Percentiles rank a stretch among this genome's conserved stretches.
Conservation (phyloP, 495 filamentous ascomycete species). For the Viridothelium virens region DNA sequence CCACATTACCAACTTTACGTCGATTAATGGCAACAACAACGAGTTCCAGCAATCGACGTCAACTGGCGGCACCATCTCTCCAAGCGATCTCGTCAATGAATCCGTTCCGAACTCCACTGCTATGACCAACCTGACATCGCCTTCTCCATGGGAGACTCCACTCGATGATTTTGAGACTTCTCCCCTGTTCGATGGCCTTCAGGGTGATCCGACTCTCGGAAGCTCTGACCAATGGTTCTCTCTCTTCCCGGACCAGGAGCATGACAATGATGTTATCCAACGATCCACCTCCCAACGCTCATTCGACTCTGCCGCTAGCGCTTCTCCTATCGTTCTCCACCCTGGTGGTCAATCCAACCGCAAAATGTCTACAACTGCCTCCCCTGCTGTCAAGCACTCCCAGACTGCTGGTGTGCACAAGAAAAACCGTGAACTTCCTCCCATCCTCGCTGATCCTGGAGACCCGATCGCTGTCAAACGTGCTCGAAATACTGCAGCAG, state of each 20-base stretch:
- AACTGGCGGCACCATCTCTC: slow-evolving; percentile 63
- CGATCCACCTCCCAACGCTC: slow-evolving; percentile 24
- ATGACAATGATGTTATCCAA: slow-evolving; percentile 35
- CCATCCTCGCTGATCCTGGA: slow-evolving; percentile 65
- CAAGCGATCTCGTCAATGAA: slow-evolving; percentile 70
- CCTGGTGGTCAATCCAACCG: slow-evolving; percentile 23
- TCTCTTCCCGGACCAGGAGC: slow-evolving; percentile 34
- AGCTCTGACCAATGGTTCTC: slow-evolving; percentile 24
- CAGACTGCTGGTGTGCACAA: slow-evolving; percentile 63
- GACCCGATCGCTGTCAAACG: slow-evolving; percentile 78
- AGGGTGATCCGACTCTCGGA: slow-evolving; percentile 21
- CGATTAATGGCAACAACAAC: slow-evolving; percentile 30
- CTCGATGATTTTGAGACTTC: slow-evolving; percentile 68
- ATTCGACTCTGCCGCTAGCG: slow-evolving; percentile 16
- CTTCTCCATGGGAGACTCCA: slow-evolving; percentile 66
- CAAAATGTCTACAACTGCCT: slow-evolving; percentile 25
- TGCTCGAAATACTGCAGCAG: slow-evolving; percentile 89
- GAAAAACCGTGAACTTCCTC: slow-evolving; percentile 60
- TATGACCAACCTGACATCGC: slow-evolving; percentile 80
- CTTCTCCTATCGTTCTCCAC: slow-evolving; percentile 23
- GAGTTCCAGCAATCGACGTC: not conserved
- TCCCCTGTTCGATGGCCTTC: slow-evolving; percentile 57
- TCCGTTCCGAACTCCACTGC: slow-evolving; percentile 78
- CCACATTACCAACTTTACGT: slow-evolving; percentile 28
- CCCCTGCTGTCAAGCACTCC: slow-evolving; percentile 49